Percentiles rank a stretch among this genome's conserved stretches.
Conservation (phyloP, 805 yeast genomes). For the Metschnikowia baotianmanensis region DNA sequence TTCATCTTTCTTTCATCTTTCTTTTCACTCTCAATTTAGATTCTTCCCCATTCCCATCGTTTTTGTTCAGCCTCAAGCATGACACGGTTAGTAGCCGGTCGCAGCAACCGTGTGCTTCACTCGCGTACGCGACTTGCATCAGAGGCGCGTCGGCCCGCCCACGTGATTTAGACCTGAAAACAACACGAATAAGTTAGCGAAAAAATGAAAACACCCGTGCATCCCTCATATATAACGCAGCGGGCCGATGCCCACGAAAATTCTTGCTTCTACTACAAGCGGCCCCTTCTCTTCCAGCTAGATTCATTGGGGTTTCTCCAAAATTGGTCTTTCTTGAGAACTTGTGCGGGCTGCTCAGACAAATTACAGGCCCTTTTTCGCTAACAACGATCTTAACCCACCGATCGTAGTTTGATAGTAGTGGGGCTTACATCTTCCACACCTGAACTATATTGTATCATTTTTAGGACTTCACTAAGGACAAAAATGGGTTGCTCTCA, state of each 20-base stretch:
- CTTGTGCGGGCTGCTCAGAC: slow-evolving; percentile 16
- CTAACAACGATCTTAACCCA: slow-evolving; percentile 22
- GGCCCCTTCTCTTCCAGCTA: slow-evolving; percentile 17
- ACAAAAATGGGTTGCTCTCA: too few relatives aligned
- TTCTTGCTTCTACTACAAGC: slow-evolving; percentile 9
- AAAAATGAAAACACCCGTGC: slow-evolving; percentile 11
- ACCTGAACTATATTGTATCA: too few relatives aligned
- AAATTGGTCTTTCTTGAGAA: slow-evolving; percentile 14
- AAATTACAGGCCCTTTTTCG: slow-evolving; percentile 21
- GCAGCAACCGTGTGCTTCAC: not conserved
- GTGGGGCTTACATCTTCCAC: slow-evolving; percentile 21
- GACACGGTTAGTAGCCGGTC: too few relatives aligned
- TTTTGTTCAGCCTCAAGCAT: too few relatives aligned
- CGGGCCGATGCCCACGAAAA: not conserved
- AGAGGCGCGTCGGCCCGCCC: too few relatives aligned
- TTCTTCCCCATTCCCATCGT: too few relatives aligned
- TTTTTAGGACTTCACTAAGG: too few relatives aligned
- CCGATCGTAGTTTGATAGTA: slow-evolving; percentile 25
- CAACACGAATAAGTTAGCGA: too few relatives aligned
- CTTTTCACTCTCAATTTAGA: too few relatives aligned
- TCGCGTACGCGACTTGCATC: slow-evolving; percentile 3
- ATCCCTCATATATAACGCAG: slow-evolving; percentile 6
- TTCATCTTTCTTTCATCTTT: too few relatives aligned
- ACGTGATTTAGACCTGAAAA: too few relatives aligned
- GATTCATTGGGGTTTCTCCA: slow-evolving; percentile 21